A percentile compares a stretch with the other conserved stretches of the same genome.
phyloP scores from a whole-genome alignment of 176 grass and related monocot genomes.

The Elymus sibiricus region DNA sequence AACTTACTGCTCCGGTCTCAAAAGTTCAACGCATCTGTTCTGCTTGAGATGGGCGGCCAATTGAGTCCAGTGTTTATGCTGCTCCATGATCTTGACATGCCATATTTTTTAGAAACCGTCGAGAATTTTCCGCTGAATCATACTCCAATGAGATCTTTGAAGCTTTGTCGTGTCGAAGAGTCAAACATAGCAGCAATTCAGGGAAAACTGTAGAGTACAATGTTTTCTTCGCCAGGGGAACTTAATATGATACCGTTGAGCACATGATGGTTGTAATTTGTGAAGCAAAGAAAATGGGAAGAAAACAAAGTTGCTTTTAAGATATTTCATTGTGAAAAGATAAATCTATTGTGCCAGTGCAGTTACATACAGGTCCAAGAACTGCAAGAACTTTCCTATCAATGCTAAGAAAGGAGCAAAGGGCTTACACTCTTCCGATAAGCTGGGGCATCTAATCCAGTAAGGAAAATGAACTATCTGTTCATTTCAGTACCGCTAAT shows the following conservation, averaged over 20 bases:
- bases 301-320: neutral
- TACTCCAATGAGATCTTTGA: neutral
- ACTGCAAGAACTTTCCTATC: neutral
- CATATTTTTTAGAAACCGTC: neutral
- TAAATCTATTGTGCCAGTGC: neutral
- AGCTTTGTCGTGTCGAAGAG: neutral
- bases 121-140: conserved; percentile 2
- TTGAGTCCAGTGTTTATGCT: neutral
- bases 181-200: neutral
- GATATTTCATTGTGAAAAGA: neutral
- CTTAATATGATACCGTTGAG: neutral
- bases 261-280: neutral
- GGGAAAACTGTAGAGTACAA: neutral
- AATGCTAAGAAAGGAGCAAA: neutral
- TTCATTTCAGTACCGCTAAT: neutral
- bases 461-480: neutral
- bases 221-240: neutral
- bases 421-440: neutral
- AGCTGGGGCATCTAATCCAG: conserved; percentile 10
- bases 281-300: neutral
- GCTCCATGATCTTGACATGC: conserved; percentile 26
- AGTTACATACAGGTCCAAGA: conserved; percentile 16
- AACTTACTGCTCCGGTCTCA: conserved; percentile 1
- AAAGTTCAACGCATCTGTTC: neutral
- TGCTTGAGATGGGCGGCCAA: neutral